phyloP scores from a whole-genome alignment of 2,329 filamentous ascomycete genomes.

The Aspergillus jensenii region DNA sequence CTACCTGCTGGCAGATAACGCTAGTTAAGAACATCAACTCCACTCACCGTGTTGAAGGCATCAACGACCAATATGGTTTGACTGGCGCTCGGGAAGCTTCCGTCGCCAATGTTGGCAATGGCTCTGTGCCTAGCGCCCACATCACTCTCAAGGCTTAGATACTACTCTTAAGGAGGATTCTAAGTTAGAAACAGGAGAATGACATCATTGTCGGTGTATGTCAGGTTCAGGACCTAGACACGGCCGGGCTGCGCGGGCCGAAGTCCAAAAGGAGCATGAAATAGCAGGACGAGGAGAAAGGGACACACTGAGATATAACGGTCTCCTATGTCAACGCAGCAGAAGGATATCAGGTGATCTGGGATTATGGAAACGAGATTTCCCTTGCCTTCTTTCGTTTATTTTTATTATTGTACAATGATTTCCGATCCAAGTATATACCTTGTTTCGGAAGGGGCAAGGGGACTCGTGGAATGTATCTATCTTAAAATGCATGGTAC shows the following conservation, averaged over 20 bases:
- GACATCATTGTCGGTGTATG: neutral
- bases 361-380: neutral
- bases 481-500: too few relatives aligned
- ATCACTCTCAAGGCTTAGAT: conserved; percentile 31
- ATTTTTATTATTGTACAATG: conserved; percentile 20
- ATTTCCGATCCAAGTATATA: conserved; percentile 13
- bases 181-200: neutral
- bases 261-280: neutral
- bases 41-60: conserved; percentile 75
- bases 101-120: conserved; percentile 33
- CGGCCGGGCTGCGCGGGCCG: neutral
- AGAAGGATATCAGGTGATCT: neutral
- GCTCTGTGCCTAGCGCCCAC: conserved; percentile 36
- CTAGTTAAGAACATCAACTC: conserved; percentile 89
- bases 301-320: neutral
- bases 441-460: neutral
- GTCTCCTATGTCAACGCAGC: neutral
- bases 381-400: conserved; percentile 3
- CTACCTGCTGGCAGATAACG: conserved; percentile 84
- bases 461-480: conserved; percentile 17
- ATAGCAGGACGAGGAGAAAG: neutral
- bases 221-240: neutral
- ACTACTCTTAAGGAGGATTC: neutral
- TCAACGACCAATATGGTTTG: conserved; percentile 68
- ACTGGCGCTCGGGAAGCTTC: conserved; percentile 60